These are phyloP conservation scores for Pyrus betulifolia DNA, from an alignment of 306 rosid species.

Conservation along the genomic window DNA sequence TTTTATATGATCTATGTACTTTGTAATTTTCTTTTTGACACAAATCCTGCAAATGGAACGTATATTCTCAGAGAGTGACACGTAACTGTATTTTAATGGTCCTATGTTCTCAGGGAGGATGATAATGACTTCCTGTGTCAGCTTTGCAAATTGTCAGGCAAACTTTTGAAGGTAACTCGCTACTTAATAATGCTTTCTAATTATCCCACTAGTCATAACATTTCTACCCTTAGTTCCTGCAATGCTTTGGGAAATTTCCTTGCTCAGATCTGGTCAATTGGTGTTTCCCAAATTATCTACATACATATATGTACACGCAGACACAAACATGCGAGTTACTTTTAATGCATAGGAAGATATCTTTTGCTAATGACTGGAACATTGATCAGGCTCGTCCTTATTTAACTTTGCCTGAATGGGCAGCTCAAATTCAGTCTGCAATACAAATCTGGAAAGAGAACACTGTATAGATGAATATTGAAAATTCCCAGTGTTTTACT, in stretches of 20 bases:
- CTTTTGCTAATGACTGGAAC: not conserved
- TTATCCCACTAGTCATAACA: not conserved
- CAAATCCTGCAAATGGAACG: not conserved
- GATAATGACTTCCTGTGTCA: slow-evolving; percentile 79
- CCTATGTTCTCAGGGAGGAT: slow-evolving; percentile 50
- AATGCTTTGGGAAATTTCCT: not conserved
- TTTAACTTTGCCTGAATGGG: not conserved
- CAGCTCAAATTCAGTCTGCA: not conserved
- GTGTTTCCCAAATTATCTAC: not conserved
- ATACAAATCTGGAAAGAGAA: not conserved
- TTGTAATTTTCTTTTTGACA: not conserved
- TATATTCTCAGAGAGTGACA: not conserved
- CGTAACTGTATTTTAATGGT: not conserved
- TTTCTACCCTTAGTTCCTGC: not conserved
- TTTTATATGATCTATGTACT: not conserved
- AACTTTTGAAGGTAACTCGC: slow-evolving; percentile 61
- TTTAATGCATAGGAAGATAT: not conserved
- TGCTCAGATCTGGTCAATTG: not conserved
- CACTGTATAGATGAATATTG: not conserved
- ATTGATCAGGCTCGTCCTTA: not conserved
- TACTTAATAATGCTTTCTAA: not conserved
- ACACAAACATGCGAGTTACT: not conserved
- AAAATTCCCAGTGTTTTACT: not conserved
- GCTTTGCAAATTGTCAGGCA: slow-evolving; percentile 72
- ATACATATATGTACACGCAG: not conserved